Conservation (phyloP, 164 flowering plant species). For the Nelumbo lutea region DNA sequence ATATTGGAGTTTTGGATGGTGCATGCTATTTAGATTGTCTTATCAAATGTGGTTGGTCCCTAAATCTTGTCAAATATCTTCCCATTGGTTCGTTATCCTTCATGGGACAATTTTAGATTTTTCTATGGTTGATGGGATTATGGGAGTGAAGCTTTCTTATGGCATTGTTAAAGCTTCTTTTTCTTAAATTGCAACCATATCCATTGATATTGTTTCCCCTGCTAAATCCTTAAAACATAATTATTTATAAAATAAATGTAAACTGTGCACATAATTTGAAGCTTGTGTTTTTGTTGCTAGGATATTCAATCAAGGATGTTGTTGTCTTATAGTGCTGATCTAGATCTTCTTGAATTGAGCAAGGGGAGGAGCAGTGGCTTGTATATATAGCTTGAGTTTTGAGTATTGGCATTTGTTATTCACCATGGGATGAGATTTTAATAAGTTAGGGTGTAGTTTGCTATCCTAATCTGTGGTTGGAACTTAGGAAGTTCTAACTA, state of each 20-base stretch:
- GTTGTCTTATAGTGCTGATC: neutral
- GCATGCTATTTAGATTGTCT: neutral
- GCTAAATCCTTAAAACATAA: no score
- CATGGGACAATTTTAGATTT: slow-evolving; percentile 10
- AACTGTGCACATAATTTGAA: neutral
- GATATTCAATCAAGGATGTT: neutral
- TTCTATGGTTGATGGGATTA: neutral
- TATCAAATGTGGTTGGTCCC: slow-evolving; percentile 6
- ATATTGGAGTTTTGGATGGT: no score
- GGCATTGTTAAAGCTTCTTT: neutral
- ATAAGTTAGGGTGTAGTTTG: no score
- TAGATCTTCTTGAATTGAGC: neutral
- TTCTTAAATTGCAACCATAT: neutral
- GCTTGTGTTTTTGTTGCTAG: neutral
- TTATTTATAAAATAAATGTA: no score
- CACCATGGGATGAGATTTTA: no score
- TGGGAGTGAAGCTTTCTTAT: slow-evolving; percentile 1
- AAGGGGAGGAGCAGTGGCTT: neutral
- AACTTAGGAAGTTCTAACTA: no score
- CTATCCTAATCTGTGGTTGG: no score
- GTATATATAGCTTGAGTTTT: neutral
- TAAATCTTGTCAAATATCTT: slow-evolving; percentile 5
- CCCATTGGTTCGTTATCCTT: neutral
- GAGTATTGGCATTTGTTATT: neutral
- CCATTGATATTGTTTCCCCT: neutral